phyloP scores from a whole-genome alignment of 306 rosid genomes.

The Cucumis sativus region Cucumber_9930_V3 NC_026657.2:23878501-23879000 shows the following conservation, averaged over 20 bases:
- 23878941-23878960: conserved; percentile 28
- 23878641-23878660: too few relatives aligned
- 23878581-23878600: too few relatives aligned
- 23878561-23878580: too few relatives aligned
- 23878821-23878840: conserved; percentile 13
- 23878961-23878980: conserved; percentile 12
- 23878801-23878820: not conserved
- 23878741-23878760: not conserved
- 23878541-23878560: too few relatives aligned
- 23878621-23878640: too few relatives aligned
- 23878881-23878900: conserved; percentile 31
- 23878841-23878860: conserved; percentile 27
- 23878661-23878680: too few relatives aligned
- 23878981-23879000: conserved; percentile 28
- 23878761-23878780: too few relatives aligned
- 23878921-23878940: conserved; percentile 30
- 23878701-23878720: not conserved
- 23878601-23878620: too few relatives aligned
- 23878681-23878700: not conserved
- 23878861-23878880: conserved; percentile 44
- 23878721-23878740: not conserved
- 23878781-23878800: not conserved
- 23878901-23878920: conserved; percentile 38
- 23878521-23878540: too few relatives aligned
- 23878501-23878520: too few relatives aligned